Percentiles rank a stretch among this genome's conserved stretches.
Conservation (phyloP, 2,329 filamentous ascomycete species). For the Ampelomyces quisqualis region DNA sequence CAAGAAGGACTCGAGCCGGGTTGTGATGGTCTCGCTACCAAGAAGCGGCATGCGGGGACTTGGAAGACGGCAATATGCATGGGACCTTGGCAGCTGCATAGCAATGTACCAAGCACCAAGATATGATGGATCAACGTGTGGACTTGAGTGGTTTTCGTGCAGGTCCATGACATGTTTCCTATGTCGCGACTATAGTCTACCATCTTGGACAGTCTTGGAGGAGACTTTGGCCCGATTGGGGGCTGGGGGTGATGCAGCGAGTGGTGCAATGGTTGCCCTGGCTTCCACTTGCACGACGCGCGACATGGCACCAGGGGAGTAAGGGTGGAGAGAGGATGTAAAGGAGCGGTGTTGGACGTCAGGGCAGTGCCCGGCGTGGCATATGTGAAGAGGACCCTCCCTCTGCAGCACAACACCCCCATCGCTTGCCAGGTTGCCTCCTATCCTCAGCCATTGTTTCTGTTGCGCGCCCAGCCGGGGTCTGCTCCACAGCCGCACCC, state of each 20-base stretch:
- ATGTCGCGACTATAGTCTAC: neutral
- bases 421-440: conserved; percentile 1
- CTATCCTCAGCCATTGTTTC: conserved; percentile 1
- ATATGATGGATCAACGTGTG: neutral
- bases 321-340: neutral
- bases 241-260: neutral
- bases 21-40: conserved; percentile 4
- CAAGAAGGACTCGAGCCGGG: conserved; percentile 1
- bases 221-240: neutral
- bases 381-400: too few relatives aligned
- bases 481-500: conserved; percentile 21
- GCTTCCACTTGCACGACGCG: conserved; percentile 7
- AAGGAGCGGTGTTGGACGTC: neutral
- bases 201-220: conserved; percentile 1
- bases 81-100: conserved; percentile 7
- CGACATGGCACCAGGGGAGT: conserved; percentile 1
- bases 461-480: conserved; percentile 8
- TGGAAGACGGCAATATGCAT: conserved; percentile 3
- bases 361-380: too few relatives aligned
- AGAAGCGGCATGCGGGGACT: conserved; percentile 2
- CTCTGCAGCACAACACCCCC: conserved; percentile 1
- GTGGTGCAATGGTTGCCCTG: conserved; percentile 3
- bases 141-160: neutral
- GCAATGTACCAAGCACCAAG: conserved; percentile 2
- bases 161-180: conserved; percentile 4